These are phyloP conservation scores for Sarcodon aspratus DNA, from an alignment of 768 basidiomycete species.

Conservation along the genomic window DNA sequence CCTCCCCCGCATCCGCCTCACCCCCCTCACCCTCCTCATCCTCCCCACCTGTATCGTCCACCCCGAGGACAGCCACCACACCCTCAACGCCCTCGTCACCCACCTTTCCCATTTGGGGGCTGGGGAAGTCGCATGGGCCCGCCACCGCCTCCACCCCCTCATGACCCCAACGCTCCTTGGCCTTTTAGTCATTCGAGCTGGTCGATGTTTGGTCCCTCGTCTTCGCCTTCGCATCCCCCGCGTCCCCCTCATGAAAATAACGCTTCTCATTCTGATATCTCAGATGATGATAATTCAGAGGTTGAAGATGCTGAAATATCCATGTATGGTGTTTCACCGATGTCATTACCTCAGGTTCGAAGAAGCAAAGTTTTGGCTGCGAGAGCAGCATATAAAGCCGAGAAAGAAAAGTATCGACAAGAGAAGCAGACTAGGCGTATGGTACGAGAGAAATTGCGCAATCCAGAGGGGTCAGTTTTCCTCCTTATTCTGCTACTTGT, in stretches of 20 bases:
- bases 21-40: constrained; percentile 20
- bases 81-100: constrained; percentile 16
- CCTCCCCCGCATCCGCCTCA: constrained; percentile 16
- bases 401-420: constrained; percentile 59
- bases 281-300: not conserved
- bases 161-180: too few species aligned
- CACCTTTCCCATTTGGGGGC: too few species aligned
- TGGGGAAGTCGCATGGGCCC: too few species aligned
- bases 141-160: too few species aligned
- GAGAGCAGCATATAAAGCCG: constrained; percentile 52
- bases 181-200: too few species aligned
- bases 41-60: constrained; percentile 20
- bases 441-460: constrained; percentile 3
- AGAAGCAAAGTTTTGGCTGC: constrained; percentile 43
- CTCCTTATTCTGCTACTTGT: constrained; percentile 1
- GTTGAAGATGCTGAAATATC: not conserved
- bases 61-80: constrained; percentile 22
- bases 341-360: constrained; percentile 1
- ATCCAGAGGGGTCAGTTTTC: not conserved
- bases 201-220: not conserved
- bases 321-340: not conserved
- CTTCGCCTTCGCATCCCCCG: not conserved
- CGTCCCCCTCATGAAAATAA: not conserved
- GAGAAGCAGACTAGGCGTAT: constrained; percentile 35
- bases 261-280: not conserved